A percentile compares a stretch with the other conserved stretches of the same genome.
These are phyloP conservation scores for Hypoxylon crocopeplum DNA, from an alignment of 495 filamentous ascomycete species.

Conservation along the genomic window DNA sequence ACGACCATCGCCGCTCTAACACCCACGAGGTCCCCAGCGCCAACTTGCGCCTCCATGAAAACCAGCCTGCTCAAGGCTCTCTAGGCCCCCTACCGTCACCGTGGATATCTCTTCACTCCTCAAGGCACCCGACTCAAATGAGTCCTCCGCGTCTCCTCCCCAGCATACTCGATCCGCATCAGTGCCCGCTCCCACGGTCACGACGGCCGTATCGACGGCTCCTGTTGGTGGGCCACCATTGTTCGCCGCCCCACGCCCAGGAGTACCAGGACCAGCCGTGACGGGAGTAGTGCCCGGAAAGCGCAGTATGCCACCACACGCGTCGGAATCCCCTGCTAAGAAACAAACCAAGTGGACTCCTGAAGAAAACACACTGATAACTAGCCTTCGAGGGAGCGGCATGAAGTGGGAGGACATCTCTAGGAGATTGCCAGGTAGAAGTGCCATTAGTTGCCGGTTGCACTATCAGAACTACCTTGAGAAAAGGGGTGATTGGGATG, in stretches of 20 bases:
- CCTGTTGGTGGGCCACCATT: conserved; percentile 21
- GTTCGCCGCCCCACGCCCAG: conserved; percentile 23
- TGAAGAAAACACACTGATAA: conserved; percentile 89
- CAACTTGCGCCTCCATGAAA: conserved; percentile 40
- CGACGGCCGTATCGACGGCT: conserved; percentile 36
- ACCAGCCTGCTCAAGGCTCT: conserved; percentile 36
- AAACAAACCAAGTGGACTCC: conserved; percentile 96
- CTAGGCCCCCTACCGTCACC: conserved; percentile 65
- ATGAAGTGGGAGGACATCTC: conserved; percentile 99
- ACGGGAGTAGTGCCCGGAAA: conserved; percentile 36
- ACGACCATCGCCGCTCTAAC: conserved; percentile 12
- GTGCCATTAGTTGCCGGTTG: conserved; percentile 89
- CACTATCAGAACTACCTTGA: conserved; percentile 99
- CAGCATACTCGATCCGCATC: conserved; percentile 60
- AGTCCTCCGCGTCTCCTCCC: conserved; percentile 64
- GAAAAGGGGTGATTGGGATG: conserved; percentile 88
- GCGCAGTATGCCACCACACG: conserved; percentile 60
- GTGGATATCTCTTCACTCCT: conserved; percentile 90
- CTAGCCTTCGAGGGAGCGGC: conserved; percentile 82
- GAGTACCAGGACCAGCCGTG: conserved; percentile 25
- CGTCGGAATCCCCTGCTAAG: conserved; percentile 81
- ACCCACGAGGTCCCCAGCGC: conserved; percentile 24
- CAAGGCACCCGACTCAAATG: conserved; percentile 81
- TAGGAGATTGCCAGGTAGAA: conserved; percentile 85
- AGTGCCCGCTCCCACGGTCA: conserved; percentile 50